Evolutionary conservation across 108 stramenopile genomes (phyloP).

Genomic region (Pseudonitzschia multiseries): DNA sequence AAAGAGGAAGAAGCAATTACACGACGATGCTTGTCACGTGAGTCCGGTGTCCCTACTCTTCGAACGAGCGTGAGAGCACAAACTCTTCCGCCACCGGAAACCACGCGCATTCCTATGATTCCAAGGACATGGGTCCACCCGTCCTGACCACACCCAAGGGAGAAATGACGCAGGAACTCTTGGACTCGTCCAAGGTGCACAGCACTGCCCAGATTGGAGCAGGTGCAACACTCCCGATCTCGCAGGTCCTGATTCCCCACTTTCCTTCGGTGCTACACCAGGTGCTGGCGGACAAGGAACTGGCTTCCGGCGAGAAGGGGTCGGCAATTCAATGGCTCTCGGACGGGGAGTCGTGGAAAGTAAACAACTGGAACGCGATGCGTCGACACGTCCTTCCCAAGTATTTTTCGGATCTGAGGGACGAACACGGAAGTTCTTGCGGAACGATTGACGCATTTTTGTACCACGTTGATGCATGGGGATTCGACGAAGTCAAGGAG

Average conservation of each 20-base stretch:
- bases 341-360: slow-evolving; percentile 58
- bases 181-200: slow-evolving; percentile 35
- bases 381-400: slow-evolving; percentile 46
- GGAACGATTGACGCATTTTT: slow-evolving; percentile 64
- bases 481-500: slow-evolving; percentile 59
- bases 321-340: slow-evolving; percentile 45
- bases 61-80: slow-evolving; percentile 13
- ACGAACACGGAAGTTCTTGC: slow-evolving; percentile 41
- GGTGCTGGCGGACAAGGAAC: slow-evolving; percentile 32
- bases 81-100: slow-evolving; percentile 14
- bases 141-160: not conserved
- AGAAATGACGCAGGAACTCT: slow-evolving; percentile 31
- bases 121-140: slow-evolving; percentile 24
- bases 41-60: slow-evolving; percentile 41
- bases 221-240: slow-evolving; percentile 7
- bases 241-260: slow-evolving; percentile 31
- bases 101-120: slow-evolving; percentile 30
- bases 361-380: slow-evolving; percentile 57
- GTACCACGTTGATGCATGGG: slow-evolving; percentile 55
- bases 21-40: slow-evolving; percentile 33
- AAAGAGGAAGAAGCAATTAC: slow-evolving; percentile 38
- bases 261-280: slow-evolving; percentile 49
- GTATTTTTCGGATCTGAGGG: slow-evolving; percentile 42
- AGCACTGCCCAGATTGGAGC: slow-evolving; percentile 24
- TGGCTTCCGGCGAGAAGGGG: not conserved